Percentiles rank a stretch among this genome's conserved stretches.
phyloP scores from a whole-genome alignment of 2,329 filamentous ascomycete species.

The Arthroderma uncinatum region DNA sequence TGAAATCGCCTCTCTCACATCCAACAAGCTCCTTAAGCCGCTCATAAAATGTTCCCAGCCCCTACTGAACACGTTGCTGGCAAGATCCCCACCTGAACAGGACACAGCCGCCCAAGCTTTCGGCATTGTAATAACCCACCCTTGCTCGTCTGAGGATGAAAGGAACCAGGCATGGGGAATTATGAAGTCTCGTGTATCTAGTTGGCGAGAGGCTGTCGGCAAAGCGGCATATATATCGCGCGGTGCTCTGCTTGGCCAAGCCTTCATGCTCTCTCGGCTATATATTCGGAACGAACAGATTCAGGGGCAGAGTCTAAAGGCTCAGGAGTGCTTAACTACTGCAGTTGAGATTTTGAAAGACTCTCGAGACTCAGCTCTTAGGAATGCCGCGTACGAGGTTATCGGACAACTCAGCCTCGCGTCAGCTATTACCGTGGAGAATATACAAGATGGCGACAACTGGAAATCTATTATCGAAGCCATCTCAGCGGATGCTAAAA shows the following conservation, averaged over 20 bases:
- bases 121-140: constrained; percentile 65
- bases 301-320: constrained; percentile 26
- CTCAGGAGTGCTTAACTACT: constrained; percentile 34
- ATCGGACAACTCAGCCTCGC: constrained; percentile 54
- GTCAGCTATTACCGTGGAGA: constrained; percentile 36
- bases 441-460: constrained; percentile 21
- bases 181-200: constrained; percentile 13
- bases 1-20: constrained; percentile 44
- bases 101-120: constrained; percentile 57
- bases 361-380: constrained; percentile 45
- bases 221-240: constrained; percentile 48
- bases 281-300: constrained; percentile 38
- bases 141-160: constrained; percentile 20
- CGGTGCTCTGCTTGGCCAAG: constrained; percentile 49
- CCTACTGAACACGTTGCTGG: constrained; percentile 24
- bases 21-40: constrained; percentile 42
- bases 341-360: constrained; percentile 44
- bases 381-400: constrained; percentile 46
- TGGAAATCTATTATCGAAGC: constrained; percentile 47
- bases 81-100: constrained; percentile 28
- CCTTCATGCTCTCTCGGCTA: constrained; percentile 47
- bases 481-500: constrained; percentile 59
- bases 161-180: background rate
- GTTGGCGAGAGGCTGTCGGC: constrained; percentile 51
- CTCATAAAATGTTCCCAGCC: constrained; percentile 48